Evolutionary conservation across 2,329 filamentous ascomycete genomes (phyloP), one percentile per base, ranked within the genome.

Genomic region (Colletotrichum scovillei): DNA sequence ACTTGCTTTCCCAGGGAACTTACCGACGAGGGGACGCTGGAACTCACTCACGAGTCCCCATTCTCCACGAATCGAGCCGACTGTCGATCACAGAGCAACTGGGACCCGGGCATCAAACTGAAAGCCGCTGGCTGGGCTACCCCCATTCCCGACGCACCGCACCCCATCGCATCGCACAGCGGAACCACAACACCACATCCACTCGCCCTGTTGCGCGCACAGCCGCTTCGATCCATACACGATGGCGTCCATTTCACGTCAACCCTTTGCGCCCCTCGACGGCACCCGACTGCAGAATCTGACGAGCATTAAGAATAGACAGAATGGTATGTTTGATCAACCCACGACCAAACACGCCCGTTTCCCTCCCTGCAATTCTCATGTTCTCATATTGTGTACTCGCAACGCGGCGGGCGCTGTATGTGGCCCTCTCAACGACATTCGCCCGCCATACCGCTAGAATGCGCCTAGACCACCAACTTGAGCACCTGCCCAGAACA

Each of bases 231-330:
- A 59, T 67, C 69, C 68, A 69, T 65, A 58, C 79, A 79, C 79
- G 78, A 91, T 91, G 89, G 87, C 89, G 80, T 82, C 88, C 76
- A 77, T 88, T 74, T 84, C 87, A 75, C 90, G 93, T 79, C 92
- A 94, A 83, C 93, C 93, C 6, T 95, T 95, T 82, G 93, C 91
- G 80, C 92, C 92, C 62, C 87, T 95, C 67, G 90, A 94, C 80
- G 88, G 87, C 77, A 85, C 91, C 69, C 90, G 94, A 77, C 87
- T 95, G 30, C 92, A 94, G 82, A 90, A 87, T 76, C 86, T 96
- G 78, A 92, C 91, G 30, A 94, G 91, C 83, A 84, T 92, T 63
- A 96, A 95, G 87, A 95, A 95, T 82, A 88, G 92, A 82, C 93
- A 95, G 80, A 92, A 92, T 86, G 88, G 91, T 92, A 88, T 77